phyloP scores from a whole-genome alignment of 306 rosid species.

The Castanospermum australe region DNA sequence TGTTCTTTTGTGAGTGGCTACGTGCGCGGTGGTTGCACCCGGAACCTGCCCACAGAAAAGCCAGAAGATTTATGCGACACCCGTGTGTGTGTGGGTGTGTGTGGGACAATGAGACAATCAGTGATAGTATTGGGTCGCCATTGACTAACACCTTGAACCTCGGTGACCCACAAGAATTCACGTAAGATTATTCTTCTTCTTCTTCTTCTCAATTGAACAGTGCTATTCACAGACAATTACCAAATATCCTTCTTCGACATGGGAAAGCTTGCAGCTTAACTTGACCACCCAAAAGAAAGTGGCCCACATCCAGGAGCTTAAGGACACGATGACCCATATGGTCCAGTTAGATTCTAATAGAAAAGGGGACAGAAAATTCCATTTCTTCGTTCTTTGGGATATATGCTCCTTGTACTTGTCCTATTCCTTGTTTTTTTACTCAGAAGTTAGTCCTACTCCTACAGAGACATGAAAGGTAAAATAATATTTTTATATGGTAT shows the following conservation, averaged over 20 bases:
- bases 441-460: too few species aligned
- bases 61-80: background rate
- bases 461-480: too few species aligned
- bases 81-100: background rate
- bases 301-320: background rate
- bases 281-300: background rate
- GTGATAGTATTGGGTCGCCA: background rate
- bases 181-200: background rate
- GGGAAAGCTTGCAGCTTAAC: background rate
- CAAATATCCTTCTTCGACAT: background rate
- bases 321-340: background rate
- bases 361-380: background rate
- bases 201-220: background rate
- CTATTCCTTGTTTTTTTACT: background rate
- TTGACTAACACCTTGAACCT: background rate
- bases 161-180: background rate
- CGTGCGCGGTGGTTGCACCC: background rate
- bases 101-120: background rate
- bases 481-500: too few species aligned
- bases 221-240: background rate
- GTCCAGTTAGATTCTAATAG: background rate
- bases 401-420: slow-evolving; percentile 1
- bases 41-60: slow-evolving; percentile 13
- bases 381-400: background rate
- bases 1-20: background rate